Evolutionary conservation across 164 flowering plant species (phyloP), one percentile per base, ranked within the genome.

Genomic region (Magnolia kwangsiensis): DNA sequence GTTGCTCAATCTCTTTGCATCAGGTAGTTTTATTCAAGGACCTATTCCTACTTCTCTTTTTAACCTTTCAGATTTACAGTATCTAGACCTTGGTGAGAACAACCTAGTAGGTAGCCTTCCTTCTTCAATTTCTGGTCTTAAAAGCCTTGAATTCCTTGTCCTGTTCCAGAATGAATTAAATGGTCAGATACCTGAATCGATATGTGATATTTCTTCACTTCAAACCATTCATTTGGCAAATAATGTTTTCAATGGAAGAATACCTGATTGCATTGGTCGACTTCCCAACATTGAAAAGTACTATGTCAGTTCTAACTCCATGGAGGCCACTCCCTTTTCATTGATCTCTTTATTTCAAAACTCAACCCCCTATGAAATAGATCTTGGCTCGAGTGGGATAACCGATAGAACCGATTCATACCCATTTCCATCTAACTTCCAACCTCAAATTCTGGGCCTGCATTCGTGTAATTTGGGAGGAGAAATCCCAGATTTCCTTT

Each of bases 11-110:
- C 72, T 76, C 16, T 0, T 0, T 3, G 75, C 67, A 7, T 20
- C 55, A 3, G 51, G 76, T 23, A 71, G 76, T 75, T 59, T 59
- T 4, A 78, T 81, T 63, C 80, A 81, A 68, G 83, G 83, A 70
- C 63, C 81, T 1, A 21, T 78, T 24, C 83, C 81, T 13, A 23
- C 19, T 72, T 78, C 81, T 31, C 49, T 75, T 19, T 21, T 76
- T 21, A 73, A 81, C 55, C 83, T 81, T 71, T 73, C 81, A 13
- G 67, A 23, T 29, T 58, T 81, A 24, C 69, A 74, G 20, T 18
- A 18, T 7, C 67, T 81, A 70, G 29, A 68, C 77, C 79, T 81
- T 19, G 8, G 29, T 78, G 20, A 20, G 74, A 81, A 78, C 74
- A 63, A 55, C 77, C 63, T 81, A 29, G 45, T 74, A 24, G 83